phyloP scores from a whole-genome alignment of 169 alveolate species.

The Theileria luwenshuni region DNA sequence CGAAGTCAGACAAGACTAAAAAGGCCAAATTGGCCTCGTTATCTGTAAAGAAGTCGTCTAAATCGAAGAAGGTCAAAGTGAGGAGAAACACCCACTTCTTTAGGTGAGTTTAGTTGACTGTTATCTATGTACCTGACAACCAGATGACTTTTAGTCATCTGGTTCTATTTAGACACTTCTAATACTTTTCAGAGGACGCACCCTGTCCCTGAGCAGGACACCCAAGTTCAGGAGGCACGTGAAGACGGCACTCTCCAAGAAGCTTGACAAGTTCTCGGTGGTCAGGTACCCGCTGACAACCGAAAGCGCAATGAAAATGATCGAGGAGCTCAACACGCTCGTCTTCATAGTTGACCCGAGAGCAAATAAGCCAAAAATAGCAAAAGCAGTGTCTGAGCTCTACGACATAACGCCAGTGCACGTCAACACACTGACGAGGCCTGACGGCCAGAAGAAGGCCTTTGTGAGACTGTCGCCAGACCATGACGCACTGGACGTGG shows the following conservation, averaged over 20 bases:
- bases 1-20: constrained; percentile 57
- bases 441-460: constrained; percentile 97
- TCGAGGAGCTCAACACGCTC: constrained; percentile 97
- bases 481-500: constrained; percentile 96
- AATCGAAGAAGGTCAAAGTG: constrained; percentile 55
- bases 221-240: constrained; percentile 86
- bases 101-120: background rate
- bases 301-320: constrained; percentile 96
- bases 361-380: constrained; percentile 93
- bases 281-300: constrained; percentile 94
- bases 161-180: too few relatives aligned
- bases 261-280: constrained; percentile 89
- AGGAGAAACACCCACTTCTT: constrained; percentile 70
- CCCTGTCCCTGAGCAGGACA: constrained; percentile 83
- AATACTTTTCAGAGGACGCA: constrained; percentile 66
- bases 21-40: constrained; percentile 68
- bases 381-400: constrained; percentile 90
- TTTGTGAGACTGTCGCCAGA: constrained; percentile 93
- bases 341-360: constrained; percentile 90
- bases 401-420: constrained; percentile 89
- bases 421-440: constrained; percentile 95
- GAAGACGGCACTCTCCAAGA: constrained; percentile 76
- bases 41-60: constrained; percentile 64
- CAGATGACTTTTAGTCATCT: too few relatives aligned
- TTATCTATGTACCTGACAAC: background rate